Evolutionary conservation across 495 filamentous ascomycete species (phyloP).

Genomic region (Astrothelium macrocarpum): DNA sequence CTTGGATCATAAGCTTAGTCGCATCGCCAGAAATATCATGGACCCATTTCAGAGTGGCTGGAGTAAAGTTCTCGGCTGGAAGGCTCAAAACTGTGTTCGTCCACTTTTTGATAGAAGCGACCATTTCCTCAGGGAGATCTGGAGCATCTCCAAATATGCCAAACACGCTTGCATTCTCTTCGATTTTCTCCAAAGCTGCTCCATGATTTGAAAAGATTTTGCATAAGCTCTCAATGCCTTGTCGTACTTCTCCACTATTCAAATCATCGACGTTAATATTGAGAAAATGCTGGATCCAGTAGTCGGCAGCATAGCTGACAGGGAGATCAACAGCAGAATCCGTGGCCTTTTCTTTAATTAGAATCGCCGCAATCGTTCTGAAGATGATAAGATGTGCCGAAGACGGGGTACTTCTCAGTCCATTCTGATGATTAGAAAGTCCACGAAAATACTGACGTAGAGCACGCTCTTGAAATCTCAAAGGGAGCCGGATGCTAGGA

Average conservation of each 20-base stretch:
- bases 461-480: conserved; percentile 24
- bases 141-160: conserved; percentile 2
- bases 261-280: conserved; percentile 10
- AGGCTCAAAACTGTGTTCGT: background rate
- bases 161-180: background rate
- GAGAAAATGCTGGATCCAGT: conserved; percentile 14
- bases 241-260: background rate
- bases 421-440: conserved; percentile 11
- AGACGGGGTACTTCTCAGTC: conserved; percentile 9
- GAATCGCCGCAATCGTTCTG: conserved; percentile 5
- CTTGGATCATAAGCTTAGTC: background rate
- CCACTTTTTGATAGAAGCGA: background rate
- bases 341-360: conserved; percentile 2
- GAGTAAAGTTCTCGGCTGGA: background rate
- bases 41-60: background rate
- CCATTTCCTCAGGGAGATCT: background rate
- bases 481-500: conserved; percentile 5
- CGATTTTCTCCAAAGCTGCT: background rate
- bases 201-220: background rate
- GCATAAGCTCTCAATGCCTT: background rate
- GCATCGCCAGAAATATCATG: background rate
- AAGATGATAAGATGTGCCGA: conserved; percentile 13
- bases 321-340: background rate
- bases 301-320: conserved; percentile 10
- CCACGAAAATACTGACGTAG: conserved; percentile 20